Evolutionary conservation across 176 grass and related monocot species (phyloP).

Genomic region (Phoenix roebelenii): DNA sequence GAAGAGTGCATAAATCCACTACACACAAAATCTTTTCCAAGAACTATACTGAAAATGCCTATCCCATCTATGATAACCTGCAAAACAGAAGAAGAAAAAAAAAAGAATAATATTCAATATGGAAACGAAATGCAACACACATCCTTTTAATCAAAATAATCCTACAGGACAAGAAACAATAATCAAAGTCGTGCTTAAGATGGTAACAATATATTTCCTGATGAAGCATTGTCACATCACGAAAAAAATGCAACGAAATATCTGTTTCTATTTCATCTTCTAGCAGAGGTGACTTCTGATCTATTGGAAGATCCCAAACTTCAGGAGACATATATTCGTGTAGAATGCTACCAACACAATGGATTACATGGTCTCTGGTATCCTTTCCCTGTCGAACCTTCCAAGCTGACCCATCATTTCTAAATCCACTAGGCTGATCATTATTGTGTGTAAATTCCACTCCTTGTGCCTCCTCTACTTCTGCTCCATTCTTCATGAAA

Average conservation of each 20-base stretch:
- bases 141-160: too few relatives aligned
- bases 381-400: slow-evolving; percentile 29
- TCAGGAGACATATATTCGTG: slow-evolving; percentile 76
- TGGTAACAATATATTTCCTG: slow-evolving; percentile 36
- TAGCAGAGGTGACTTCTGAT: slow-evolving; percentile 30
- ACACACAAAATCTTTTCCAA: slow-evolving; percentile 67
- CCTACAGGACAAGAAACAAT: slow-evolving; percentile 9
- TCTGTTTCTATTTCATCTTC: slow-evolving; percentile 31
- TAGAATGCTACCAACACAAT: slow-evolving; percentile 68
- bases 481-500: slow-evolving; percentile 37
- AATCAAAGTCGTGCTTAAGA: slow-evolving; percentile 19
- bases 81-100: slow-evolving; percentile 4
- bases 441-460: slow-evolving; percentile 14
- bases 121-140: too few relatives aligned
- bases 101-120: slow-evolving; percentile 18
- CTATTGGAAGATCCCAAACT: slow-evolving; percentile 81
- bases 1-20: slow-evolving; percentile 96
- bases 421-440: slow-evolving; percentile 16
- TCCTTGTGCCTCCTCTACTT: background rate
- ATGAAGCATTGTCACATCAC: slow-evolving; percentile 57
- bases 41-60: slow-evolving; percentile 67
- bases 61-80: slow-evolving; percentile 94
- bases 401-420: slow-evolving; percentile 36
- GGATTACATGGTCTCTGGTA: slow-evolving; percentile 39
- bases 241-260: slow-evolving; percentile 65